These are phyloP conservation scores for Monascus ruber DNA, from an alignment of 2,329 filamentous ascomycete genomes.

Conservation along the genomic window DNA sequence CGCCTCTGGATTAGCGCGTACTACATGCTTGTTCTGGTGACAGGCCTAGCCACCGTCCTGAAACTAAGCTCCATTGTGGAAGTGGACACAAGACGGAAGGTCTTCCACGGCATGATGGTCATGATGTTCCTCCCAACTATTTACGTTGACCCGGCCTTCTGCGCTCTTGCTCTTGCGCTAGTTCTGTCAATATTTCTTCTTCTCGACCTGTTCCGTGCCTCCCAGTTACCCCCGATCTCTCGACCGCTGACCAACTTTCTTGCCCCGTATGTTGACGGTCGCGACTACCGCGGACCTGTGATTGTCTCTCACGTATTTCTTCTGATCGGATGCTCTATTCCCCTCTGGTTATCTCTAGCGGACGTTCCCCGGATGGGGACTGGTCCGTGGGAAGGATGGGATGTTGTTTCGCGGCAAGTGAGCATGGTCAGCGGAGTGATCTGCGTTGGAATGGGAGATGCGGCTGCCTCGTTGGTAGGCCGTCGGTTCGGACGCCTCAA, in stretches of 20 bases:
- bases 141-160: slow-evolving; percentile 76
- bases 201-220: slow-evolving; percentile 78
- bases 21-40: slow-evolving; percentile 56
- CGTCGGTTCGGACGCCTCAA: slow-evolving; percentile 75
- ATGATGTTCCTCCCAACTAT: slow-evolving; percentile 83
- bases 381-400: slow-evolving; percentile 59
- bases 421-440: slow-evolving; percentile 88
- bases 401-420: slow-evolving; percentile 59
- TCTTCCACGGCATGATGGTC: slow-evolving; percentile 98
- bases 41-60: slow-evolving; percentile 65
- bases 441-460: slow-evolving; percentile 91
- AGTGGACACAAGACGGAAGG: slow-evolving; percentile 90
- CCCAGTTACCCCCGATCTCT: slow-evolving; percentile 80
- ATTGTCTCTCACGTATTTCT: slow-evolving; percentile 95
- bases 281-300: slow-evolving; percentile 84
- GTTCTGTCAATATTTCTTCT: slow-evolving; percentile 76
- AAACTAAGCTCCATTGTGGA: slow-evolving; percentile 66
- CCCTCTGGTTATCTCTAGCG: slow-evolving; percentile 78
- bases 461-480: slow-evolving; percentile 81
- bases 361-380: slow-evolving; percentile 49
- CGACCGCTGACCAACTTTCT: slow-evolving; percentile 78
- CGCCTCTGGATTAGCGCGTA: slow-evolving; percentile 67
- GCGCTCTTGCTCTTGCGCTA: slow-evolving; percentile 65
- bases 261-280: slow-evolving; percentile 84
- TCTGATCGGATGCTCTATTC: slow-evolving; percentile 86